Evolutionary conservation across 495 filamentous ascomycete genomes (phyloP), one percentile per base, ranked within the genome.

Genomic region (Neurospora pannonica): DNA sequence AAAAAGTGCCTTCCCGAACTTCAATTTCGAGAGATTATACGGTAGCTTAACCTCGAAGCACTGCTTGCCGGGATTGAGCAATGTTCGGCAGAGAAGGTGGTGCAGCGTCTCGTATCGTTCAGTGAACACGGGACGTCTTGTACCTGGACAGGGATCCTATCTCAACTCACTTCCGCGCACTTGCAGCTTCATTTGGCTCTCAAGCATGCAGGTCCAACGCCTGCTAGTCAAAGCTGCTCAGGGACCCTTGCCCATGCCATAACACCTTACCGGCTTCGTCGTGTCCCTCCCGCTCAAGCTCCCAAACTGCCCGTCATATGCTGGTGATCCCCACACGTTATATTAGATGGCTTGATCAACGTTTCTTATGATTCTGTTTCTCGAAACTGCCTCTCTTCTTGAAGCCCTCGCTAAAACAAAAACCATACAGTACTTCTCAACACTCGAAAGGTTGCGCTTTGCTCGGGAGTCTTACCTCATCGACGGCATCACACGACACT

Each of bases 381-480:
- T 42, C 37, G 46, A 74, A 24, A n/a, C 21, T 43, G 70, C 46
- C 28, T 69, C 54, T 39, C 24, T 74, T 75, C 19, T 40, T 62
- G 71, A 60, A 38, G 43, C 71, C 73, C 31, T 73, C 21, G 76
- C 77, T 80, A 71, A 77, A 73, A 60, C 60, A 48, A 71, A 31
- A 37, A 36, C 60, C 36, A 77, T 74, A 40, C 77, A 92, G 90
- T 92, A 90, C 78, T 92, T 92, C 78, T 92, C 90, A 24, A 90
- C 88, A 11, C 82, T 91, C 72, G 90, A 92, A 78, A 83, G 90
- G 72, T 80, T 92, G 72, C 84, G 89, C 77, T 87, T 91, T 76
- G 90, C 90, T 34, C 89, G 89, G 73, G 84, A 84, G 42, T 81
- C 81, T 5, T 76, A 77, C 54, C 73, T 78, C 60, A 76, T 81